Evolutionary conservation across 1,284 basidiomycete species (phyloP).

Genomic region (Leccinum cinnamomeum): DNA sequence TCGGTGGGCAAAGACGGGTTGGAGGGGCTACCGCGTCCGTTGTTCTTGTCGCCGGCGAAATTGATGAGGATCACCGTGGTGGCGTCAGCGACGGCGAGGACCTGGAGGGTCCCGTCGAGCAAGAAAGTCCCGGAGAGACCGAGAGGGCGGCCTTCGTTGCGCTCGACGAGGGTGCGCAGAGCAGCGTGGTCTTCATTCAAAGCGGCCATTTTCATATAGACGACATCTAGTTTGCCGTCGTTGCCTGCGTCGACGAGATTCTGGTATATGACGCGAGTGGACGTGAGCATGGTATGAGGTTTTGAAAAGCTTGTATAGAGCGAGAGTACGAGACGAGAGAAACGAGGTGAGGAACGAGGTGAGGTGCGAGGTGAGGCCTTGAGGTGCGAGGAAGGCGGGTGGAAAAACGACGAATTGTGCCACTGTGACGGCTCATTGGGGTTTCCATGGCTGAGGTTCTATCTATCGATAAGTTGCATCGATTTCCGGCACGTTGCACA

Average conservation of each 20-base stretch:
- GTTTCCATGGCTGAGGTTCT: not conserved
- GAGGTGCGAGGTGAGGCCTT: slow-evolving; percentile 3
- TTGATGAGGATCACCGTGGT: too few relatives aligned
- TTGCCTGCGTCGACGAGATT: slow-evolving; percentile 29
- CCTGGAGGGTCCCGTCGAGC: too few relatives aligned
- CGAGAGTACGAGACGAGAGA: not conserved
- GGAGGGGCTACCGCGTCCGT: too few relatives aligned
- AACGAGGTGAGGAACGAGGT: not conserved
- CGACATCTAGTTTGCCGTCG: slow-evolving; percentile 27
- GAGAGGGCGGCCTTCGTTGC: slow-evolving; percentile 35
- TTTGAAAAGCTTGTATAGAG: not conserved
- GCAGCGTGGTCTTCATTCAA: slow-evolving; percentile 26
- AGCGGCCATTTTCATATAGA: slow-evolving; percentile 22
- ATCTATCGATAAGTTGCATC: slow-evolving; percentile 1
- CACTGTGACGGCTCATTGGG: slow-evolving; percentile 5
- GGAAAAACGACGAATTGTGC: slow-evolving; percentile 7
- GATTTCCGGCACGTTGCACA: not conserved
- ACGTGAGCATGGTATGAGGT: slow-evolving; percentile 7
- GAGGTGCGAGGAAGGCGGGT: slow-evolving; percentile 7
- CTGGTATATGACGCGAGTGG: slow-evolving; percentile 29
- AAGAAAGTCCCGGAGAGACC: slow-evolving; percentile 18
- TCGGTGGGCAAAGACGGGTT: too few relatives aligned
- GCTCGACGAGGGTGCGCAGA: slow-evolving; percentile 28
- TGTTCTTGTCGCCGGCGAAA: too few relatives aligned
- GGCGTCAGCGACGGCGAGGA: too few relatives aligned